Base-by-base conservation (phyloP, 345 rosid genomes). In the Syzygium aromaticum region DNA sequence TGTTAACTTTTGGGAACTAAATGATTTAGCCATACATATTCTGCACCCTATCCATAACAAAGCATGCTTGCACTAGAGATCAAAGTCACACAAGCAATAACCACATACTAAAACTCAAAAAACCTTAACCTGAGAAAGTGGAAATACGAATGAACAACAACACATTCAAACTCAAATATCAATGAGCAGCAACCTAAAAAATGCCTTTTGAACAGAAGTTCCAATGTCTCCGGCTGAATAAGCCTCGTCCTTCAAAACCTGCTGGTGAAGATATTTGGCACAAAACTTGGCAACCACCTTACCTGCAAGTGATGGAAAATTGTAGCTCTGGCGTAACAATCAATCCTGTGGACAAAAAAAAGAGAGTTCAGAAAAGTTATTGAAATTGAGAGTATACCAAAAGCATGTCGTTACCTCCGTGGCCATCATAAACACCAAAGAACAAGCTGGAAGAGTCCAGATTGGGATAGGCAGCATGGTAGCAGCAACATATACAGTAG, bases 381-480 rank as follows among this genome's bases (percentile, higher is more conserved):
- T 30, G 59, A 57, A 19, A 28, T 27, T 59, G 85, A 80, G 54
- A 54, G 61, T 38, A 86, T 82, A 63, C 17, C 33, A 56, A 22
- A 86, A 82, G 49, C 43, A 33, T 14, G 83, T 28, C 3, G 61
- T 90, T 93, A 97, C 99, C 99, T 95, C 99, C 99, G 91, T 98
- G 99, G 86, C 99, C 99, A 94, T 96, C 99, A 91, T 94, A 96
- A 83, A 98, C 99, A 90, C 99, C 99, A 89, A 95, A 96, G 95
- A 98, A 96, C 13, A 98, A 94, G 89, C 98, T 95, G 85, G 92
- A 89, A 87, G 93, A 91, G 91, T 98, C 99, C 89, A 96, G 88
- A 90, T 94, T 92, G 89, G 97, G 93, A 85, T 90, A 89, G 73
- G 99, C 99, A 90, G 98, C 94, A 93, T 98, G 98, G 98, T 96